These are phyloP conservation scores for Zymoseptoria passerinii DNA, from an alignment of 2,329 filamentous ascomycete species.

Conservation along the genomic window DNA sequence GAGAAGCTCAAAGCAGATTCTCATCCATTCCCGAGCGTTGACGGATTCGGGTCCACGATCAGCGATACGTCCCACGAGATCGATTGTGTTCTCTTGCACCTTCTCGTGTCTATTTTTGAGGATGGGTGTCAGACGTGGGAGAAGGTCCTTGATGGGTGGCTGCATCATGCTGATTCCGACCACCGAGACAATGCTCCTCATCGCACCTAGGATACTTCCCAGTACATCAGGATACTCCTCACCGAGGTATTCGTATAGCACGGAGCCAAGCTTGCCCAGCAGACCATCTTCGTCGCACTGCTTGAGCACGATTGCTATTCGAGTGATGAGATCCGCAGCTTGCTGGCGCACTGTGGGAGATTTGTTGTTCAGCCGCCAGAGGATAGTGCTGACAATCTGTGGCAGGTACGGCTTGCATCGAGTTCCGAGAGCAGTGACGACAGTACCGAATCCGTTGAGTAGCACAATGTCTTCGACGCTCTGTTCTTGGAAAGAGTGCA, in stretches of 20 bases:
- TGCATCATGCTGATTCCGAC: conserved; percentile 98
- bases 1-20: conserved; percentile 96
- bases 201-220: conserved; percentile 87
- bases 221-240: conserved; percentile 98
- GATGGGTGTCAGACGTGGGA: conserved; percentile 94
- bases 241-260: conserved; percentile 95
- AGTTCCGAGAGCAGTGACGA: conserved; percentile 88
- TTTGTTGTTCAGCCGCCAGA: conserved; percentile 97
- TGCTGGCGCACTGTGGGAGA: conserved; percentile 94
- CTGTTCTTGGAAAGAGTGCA: conserved; percentile 96
- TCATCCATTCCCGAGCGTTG: conserved; percentile 98
- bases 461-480: conserved; percentile 93
- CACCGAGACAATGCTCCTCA: conserved; percentile 93
- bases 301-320: conserved; percentile 98
- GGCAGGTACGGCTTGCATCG: conserved; percentile 94
- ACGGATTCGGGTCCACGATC: conserved; percentile 94
- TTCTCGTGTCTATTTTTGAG: conserved; percentile 97
- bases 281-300: conserved; percentile 93
- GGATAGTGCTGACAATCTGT: conserved; percentile 92
- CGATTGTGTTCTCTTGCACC: conserved; percentile 98
- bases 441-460: conserved; percentile 94
- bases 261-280: conserved; percentile 89
- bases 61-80: conserved; percentile 93
- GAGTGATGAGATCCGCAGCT: conserved; percentile 89
- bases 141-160: conserved; percentile 89